Base-by-base conservation (phyloP, 768 basidiomycete genomes). In the Boletus pseudopeckii region DNA sequence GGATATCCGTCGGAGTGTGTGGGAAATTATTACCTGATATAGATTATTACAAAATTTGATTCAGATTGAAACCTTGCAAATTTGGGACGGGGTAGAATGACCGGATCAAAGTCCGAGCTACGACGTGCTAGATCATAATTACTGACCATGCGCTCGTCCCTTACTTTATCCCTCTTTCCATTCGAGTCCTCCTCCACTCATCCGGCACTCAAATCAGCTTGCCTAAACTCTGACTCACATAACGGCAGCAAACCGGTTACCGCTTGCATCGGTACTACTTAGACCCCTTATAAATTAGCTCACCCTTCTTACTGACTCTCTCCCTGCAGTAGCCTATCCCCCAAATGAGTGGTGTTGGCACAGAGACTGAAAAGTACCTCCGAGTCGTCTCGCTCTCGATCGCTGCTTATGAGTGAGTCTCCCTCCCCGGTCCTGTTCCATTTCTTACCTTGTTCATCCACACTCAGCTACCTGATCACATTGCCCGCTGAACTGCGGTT, bases 391-490 rank as follows among this genome's bases (percentile, higher is more conserved):
- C 74, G 15, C 52, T 75, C 49, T 69, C 75, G 8, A 68, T 75
- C 45, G 72, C 72, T 15, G 60, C 61, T 32, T 75, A 75, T 50
- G 74, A 75, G 74, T 75, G 14, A 44, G 74, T 65, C 18, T 22
- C 15, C 10, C 8, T 38, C 28, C 8, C 5, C 9, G 1, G 7
- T 3, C 14, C 26, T 18, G 4, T 17, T 22, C 14, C 18, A 3
- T 15, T 26, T 2, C 30, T 44, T 8, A 8, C 6, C 5, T 55
- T 5, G 17, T n/a, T 58, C 33, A 67, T 44, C 14, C 4, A 10
- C 20, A 1, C 43, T 8, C 53, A 71, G 70, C 43, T 71, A 72
- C 49, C 17, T 73, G 18, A 56, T 73, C 58, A 71, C 70, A 17
- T 32, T 71, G 9, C 70, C 70, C 30, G 66, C 66, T 10, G 70